Percentiles rank a stretch among this genome's conserved stretches.
Evolutionary conservation across 192 early-diverging fungal species (phyloP).

Genomic region (Phlyctochytrium arcticum): DNA sequence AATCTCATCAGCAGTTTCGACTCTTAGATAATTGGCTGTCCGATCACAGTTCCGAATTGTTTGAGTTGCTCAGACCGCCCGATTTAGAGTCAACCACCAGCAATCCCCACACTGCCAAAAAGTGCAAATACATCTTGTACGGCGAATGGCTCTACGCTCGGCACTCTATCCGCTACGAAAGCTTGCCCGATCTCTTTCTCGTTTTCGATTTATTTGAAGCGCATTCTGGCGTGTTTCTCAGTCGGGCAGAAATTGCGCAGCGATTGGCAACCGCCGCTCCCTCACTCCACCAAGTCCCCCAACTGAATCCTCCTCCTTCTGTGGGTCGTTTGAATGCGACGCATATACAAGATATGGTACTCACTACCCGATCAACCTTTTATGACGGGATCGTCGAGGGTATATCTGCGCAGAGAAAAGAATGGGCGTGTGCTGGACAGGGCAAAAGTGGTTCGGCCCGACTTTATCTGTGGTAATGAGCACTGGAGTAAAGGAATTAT

Average conservation of each 20-base stretch:
- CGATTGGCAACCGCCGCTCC: not conserved
- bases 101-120: not conserved
- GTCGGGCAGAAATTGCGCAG: not conserved
- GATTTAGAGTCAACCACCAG: not conserved
- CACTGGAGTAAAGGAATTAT: slow-evolving; percentile 40
- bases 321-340: too few species aligned
- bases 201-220: slow-evolving; percentile 42
- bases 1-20: slow-evolving; percentile 33
- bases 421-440: slow-evolving; percentile 41
- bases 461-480: slow-evolving; percentile 46
- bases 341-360: not conserved
- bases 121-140: slow-evolving; percentile 30
- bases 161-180: slow-evolving; percentile 34
- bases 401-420: not conserved
- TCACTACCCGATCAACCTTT: not conserved
- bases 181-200: slow-evolving; percentile 31
- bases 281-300: not conserved
- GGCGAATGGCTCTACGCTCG: slow-evolving; percentile 45
- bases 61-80: slow-evolving; percentile 9
- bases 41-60: slow-evolving; percentile 16
- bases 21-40: slow-evolving; percentile 28
- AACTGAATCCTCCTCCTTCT: too few species aligned
- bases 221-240: slow-evolving; percentile 30
- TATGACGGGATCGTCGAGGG: not conserved
- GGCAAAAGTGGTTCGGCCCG: too few species aligned